phyloP scores from a whole-genome alignment of 2,329 filamentous ascomycete genomes.

The Leptodontidium sp. region DNA sequence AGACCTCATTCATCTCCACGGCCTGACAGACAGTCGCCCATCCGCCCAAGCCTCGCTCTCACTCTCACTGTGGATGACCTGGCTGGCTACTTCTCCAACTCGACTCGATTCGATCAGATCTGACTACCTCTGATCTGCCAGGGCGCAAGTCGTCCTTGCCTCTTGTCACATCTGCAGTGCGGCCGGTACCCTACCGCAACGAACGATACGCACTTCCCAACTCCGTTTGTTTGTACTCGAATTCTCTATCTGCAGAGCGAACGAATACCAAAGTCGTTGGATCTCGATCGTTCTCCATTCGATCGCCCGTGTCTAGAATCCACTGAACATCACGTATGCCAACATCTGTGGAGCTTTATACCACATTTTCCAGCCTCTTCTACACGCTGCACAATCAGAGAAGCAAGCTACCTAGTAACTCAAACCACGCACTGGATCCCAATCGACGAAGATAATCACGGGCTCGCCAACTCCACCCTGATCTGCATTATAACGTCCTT shows the following conservation, averaged over 20 bases:
- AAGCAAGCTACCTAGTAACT: background rate
- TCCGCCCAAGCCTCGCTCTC: too few species aligned
- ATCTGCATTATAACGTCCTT: background rate
- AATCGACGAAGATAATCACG: background rate
- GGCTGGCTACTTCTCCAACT: too few species aligned
- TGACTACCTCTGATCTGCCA: too few species aligned
- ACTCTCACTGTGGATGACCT: too few species aligned
- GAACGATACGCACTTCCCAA: background rate
- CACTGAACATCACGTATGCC: background rate
- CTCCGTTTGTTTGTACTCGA: background rate
- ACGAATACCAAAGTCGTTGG: background rate
- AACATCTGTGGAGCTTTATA: background rate
- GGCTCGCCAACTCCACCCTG: background rate
- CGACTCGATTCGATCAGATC: too few species aligned
- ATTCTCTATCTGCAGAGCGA: background rate
- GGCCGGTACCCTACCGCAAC: background rate
- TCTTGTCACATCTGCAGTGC: too few species aligned
- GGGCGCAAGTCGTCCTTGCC: too few species aligned
- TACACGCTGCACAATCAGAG: too few species aligned
- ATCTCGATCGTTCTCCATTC: constrained; percentile 4
- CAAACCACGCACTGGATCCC: background rate
- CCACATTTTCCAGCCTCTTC: background rate
- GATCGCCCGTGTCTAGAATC: background rate
- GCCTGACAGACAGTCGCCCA: too few species aligned
- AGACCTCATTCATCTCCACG: too few species aligned